Base-by-base conservation (phyloP, 495 filamentous ascomycete species). In the Hyaloscypha bicolor region DNA sequence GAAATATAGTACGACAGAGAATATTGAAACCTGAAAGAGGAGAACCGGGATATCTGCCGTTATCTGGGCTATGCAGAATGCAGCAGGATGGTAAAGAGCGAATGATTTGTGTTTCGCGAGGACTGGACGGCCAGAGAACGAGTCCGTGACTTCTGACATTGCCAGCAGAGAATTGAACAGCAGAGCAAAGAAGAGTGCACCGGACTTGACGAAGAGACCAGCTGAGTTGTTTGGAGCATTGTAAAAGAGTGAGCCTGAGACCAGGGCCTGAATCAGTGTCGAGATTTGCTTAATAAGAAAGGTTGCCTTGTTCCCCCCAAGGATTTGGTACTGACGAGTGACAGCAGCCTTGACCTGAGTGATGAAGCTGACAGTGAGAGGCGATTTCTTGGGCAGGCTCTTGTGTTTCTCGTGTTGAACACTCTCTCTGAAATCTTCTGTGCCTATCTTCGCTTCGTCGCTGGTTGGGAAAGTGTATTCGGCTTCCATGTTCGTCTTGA, bases 211-310 rank as follows among this genome's bases (percentile, higher is more conserved):
- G 62, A 85, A 86, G 8, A 85, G 76, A 35, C 84, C 84, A 16
- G 80, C 73, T 16, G 73, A 75, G 42, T 83, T 79, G 9, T 75
- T 72, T 72, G 87, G 92, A 14, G 94, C 74, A 70, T 95, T 88
- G 79, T 88, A 94, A 80, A 96, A 97, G 53, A 97, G 85, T 68
- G 86, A 91, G 16, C 89, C 85, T 65, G 95, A 84, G 74, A 97
- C 89, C 30, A 97, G 78, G 16, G 91, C 82, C 70, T 91, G 88
- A 75, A 92, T 89, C 33, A 91, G 67, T 51, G 91, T 86, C 53
- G 86, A 86, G 25, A 81, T 78, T 67, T 86, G 86, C 73, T 88
- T 88, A 76, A 87, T 87, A 69, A 85, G 72, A 52, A 88, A 82
- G 12, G 83, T 85, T 0, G 83, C 80, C 71, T 85, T 86, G 71